Conservation (phyloP, 2,329 filamentous ascomycete species). For the Rhynchosporium agropyri region DNA sequence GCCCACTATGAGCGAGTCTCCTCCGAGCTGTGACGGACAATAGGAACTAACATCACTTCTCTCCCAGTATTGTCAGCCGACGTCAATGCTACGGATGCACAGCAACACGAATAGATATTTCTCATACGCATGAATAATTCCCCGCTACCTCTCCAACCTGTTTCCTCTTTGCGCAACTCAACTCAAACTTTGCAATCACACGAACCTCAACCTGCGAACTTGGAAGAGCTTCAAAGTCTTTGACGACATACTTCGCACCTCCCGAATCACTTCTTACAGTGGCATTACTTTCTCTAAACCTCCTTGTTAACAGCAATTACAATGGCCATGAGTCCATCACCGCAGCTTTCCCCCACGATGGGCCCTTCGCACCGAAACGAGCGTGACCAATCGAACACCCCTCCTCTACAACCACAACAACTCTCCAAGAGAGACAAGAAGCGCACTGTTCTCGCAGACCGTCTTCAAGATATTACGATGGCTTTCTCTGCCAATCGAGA, state of each 20-base stretch:
- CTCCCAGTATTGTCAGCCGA: constrained; percentile 14
- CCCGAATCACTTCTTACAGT: not conserved
- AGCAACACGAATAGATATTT: constrained; percentile 6
- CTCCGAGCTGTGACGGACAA: constrained; percentile 11
- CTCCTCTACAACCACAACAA: constrained; percentile 39
- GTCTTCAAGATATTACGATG: constrained; percentile 73
- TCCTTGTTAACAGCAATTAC: not conserved
- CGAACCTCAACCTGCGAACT: constrained; percentile 11
- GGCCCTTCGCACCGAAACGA: constrained; percentile 35
- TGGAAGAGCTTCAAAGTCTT: constrained; percentile 10
- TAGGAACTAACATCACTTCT: not conserved
- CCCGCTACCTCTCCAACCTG: not conserved
- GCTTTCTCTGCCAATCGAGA: constrained; percentile 82
- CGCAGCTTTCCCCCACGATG: constrained; percentile 38
- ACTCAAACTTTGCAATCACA: not conserved
- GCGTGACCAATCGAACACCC: constrained; percentile 40
- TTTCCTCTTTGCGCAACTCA: constrained; percentile 1
- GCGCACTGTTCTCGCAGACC: constrained; percentile 78
- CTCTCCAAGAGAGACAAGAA: constrained; percentile 87
- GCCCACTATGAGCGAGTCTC: constrained; percentile 13
- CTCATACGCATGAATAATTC: constrained; percentile 7
- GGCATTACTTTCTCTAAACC: not conserved
- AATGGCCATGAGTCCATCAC: constrained; percentile 40
- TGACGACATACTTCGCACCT: not conserved
- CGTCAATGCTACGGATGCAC: constrained; percentile 8